Evolutionary conservation across 2,329 filamentous ascomycete species (phyloP).

Genomic region (Phaeoacremonium minimum): DNA sequence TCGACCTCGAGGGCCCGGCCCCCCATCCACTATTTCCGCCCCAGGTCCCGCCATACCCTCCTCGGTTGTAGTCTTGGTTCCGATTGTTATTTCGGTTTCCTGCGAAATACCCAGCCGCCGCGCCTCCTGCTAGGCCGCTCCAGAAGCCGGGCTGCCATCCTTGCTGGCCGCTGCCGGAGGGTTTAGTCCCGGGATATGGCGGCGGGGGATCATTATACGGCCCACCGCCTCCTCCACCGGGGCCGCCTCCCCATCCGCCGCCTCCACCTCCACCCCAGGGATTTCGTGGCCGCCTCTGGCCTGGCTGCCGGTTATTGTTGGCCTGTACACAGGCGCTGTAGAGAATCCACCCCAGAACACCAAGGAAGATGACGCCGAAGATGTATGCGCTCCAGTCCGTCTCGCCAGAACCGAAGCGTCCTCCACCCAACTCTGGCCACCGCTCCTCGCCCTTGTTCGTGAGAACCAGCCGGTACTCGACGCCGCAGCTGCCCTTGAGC

Average conservation of each 20-base stretch:
- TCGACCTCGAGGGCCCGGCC: slow-evolving; percentile 26
- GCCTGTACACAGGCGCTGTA: slow-evolving; percentile 43
- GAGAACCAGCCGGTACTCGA: slow-evolving; percentile 78
- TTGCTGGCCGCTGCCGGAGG: slow-evolving; percentile 24
- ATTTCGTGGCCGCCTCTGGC: slow-evolving; percentile 21
- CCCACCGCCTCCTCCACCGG: slow-evolving; percentile 21
- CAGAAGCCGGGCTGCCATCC: slow-evolving; percentile 73
- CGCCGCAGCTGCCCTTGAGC: slow-evolving; percentile 87
- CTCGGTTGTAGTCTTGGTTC: slow-evolving; percentile 13
- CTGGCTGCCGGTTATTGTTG: slow-evolving; percentile 7
- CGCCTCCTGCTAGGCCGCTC: slow-evolving; percentile 63
- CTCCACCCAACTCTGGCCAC: slow-evolving; percentile 54
- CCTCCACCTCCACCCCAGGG: slow-evolving; percentile 34
- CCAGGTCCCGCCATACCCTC: slow-evolving; percentile 26
- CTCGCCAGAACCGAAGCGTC: slow-evolving; percentile 23
- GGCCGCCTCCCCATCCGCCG: slow-evolving; percentile 30
- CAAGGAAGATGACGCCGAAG: slow-evolving; percentile 61
- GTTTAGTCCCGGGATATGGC: slow-evolving; percentile 43
- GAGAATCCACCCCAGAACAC: slow-evolving; percentile 57
- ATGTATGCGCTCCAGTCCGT: slow-evolving; percentile 33
- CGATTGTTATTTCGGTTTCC: slow-evolving; percentile 39
- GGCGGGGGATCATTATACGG: slow-evolving; percentile 44
- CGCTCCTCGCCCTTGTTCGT: slow-evolving; percentile 71
- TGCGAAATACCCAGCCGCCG: slow-evolving; percentile 64
- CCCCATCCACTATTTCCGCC: slow-evolving; percentile 24